These are phyloP conservation scores for Aspergillus hancockii DNA, from an alignment of 495 filamentous ascomycete genomes.

Conservation along the genomic window DNA sequence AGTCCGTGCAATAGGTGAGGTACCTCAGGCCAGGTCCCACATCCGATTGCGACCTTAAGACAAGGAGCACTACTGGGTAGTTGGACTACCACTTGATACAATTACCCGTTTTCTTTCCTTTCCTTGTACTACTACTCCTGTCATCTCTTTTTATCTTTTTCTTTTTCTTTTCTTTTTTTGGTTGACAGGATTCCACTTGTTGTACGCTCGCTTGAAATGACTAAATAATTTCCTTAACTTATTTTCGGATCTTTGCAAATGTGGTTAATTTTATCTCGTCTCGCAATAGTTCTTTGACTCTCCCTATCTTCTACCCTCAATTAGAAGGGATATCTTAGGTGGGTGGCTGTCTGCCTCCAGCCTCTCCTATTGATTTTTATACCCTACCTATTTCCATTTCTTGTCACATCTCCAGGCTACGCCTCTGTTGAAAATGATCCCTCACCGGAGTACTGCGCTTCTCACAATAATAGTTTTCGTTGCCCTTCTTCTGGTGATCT, in stretches of 20 bases:
- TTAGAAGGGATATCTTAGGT: background rate
- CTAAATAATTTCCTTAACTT: background rate
- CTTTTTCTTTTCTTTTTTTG: background rate
- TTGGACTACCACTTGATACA: background rate
- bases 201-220: conserved; percentile 4
- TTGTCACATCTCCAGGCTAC: background rate
- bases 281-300: background rate
- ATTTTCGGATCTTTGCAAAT: background rate
- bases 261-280: background rate
- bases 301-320: background rate
- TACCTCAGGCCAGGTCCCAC: background rate
- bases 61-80: background rate
- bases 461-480: conserved; percentile 45
- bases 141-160: background rate
- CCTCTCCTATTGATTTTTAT: background rate
- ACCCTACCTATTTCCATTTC: background rate
- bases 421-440: conserved; percentile 39
- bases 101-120: too few species aligned
- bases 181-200: background rate
- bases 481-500: conserved; percentile 47
- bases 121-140: background rate
- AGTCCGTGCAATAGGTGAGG: background rate
- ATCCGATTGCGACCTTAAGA: background rate
- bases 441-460: conserved; percentile 44
- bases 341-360: background rate